A percentile compares a stretch with the other conserved stretches of the same genome.
Conservation (phyloP, 2,329 filamentous ascomycete genomes). For the Hymenotorrendiella dingleyae region DNA sequence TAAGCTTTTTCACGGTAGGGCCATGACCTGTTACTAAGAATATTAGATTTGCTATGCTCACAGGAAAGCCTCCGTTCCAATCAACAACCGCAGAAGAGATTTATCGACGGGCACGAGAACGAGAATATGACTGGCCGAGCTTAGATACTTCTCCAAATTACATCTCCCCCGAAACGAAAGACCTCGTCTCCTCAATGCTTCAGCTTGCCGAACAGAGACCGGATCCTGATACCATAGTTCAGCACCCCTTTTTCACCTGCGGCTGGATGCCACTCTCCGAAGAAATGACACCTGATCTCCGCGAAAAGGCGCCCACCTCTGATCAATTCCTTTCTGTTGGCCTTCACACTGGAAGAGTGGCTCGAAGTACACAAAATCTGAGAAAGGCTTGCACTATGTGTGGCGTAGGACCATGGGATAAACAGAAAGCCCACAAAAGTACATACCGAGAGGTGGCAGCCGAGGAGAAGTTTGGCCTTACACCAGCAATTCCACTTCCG, state of each 20-base stretch:
- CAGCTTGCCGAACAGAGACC: constrained; percentile 70
- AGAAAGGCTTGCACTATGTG: constrained; percentile 53
- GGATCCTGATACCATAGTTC: constrained; percentile 70
- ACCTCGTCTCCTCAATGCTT: constrained; percentile 70
- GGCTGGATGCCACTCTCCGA: constrained; percentile 63
- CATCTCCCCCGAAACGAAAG: constrained; percentile 70
- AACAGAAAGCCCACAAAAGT: constrained; percentile 42
- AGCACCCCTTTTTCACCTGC: constrained; percentile 72
- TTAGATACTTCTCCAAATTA: constrained; percentile 59
- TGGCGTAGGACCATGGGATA: constrained; percentile 51
- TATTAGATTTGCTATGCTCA: constrained; percentile 83
- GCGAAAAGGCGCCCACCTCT: constrained; percentile 50
- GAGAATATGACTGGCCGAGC: constrained; percentile 76
- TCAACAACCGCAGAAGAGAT: constrained; percentile 84
- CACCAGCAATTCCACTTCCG: constrained; percentile 55
- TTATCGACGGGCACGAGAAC: constrained; percentile 62
- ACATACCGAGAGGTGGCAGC: constrained; percentile 59
- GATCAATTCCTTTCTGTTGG: constrained; percentile 48
- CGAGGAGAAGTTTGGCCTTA: constrained; percentile 62
- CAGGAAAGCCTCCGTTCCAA: constrained; percentile 94
- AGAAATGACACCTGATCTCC: constrained; percentile 53
- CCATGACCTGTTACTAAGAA: constrained; percentile 25
- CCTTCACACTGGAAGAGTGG: constrained; percentile 38
- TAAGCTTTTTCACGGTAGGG: constrained; percentile 37
- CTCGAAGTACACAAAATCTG: constrained; percentile 40